Conservation (phyloP, 164 flowering plant species). For the Vitis amurensis region DNA sequence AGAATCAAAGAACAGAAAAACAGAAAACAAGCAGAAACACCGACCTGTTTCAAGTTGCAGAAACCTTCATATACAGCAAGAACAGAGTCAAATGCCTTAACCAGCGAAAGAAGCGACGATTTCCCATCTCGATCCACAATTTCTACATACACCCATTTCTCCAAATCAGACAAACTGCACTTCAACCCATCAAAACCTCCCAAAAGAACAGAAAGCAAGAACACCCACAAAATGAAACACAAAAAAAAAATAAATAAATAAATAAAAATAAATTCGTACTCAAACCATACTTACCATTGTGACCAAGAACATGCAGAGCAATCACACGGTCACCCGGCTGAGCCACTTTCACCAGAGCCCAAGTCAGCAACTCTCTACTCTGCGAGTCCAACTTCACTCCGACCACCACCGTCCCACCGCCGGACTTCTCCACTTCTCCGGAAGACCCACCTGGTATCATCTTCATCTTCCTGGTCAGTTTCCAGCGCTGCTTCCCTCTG, state of each 20-base stretch:
- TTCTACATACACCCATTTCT: conserved; percentile 26
- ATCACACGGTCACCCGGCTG: conserved; percentile 78
- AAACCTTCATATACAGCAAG: conserved; percentile 95
- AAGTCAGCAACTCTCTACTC: conserved; percentile 84
- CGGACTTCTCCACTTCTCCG: conserved; percentile 23
- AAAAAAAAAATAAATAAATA: background rate
- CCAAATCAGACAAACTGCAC: background rate
- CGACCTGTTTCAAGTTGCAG: conserved; percentile 94
- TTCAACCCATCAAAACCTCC: background rate
- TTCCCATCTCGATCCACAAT: conserved; percentile 55
- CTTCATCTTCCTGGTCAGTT: conserved; percentile 8
- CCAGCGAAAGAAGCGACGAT: conserved; percentile 67
- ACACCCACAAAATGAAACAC: background rate
- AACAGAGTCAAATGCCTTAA: conserved; percentile 80
- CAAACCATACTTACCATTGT: conserved; percentile 36
- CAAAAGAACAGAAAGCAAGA: conserved; percentile 2
- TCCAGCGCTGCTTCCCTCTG: background rate
- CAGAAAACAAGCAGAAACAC: background rate
- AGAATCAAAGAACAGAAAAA: background rate
- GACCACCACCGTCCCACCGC: conserved; percentile 70
- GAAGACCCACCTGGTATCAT: conserved; percentile 17
- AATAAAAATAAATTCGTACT: background rate
- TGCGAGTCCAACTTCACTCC: conserved; percentile 74
- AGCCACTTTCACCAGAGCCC: conserved; percentile 89
- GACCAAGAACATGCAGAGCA: conserved; percentile 76